phyloP scores from a whole-genome alignment of 108 stramenopile species.

The Skeletonema potamos region DNA sequence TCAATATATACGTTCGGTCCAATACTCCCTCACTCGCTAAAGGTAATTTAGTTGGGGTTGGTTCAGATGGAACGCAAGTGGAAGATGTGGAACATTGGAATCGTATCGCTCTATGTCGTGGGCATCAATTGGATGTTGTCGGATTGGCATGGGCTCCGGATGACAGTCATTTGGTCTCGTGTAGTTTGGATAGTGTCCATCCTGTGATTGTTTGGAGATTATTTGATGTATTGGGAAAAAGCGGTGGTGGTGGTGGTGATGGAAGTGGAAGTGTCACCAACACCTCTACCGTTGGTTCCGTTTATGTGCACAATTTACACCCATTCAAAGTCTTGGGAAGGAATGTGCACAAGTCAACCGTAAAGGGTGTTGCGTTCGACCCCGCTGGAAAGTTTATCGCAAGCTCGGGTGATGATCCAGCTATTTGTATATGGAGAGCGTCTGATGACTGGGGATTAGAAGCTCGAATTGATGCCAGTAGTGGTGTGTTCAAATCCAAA shows the following conservation, averaged over 20 bases:
- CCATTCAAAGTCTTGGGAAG: conserved; percentile 81
- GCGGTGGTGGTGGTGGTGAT: neutral
- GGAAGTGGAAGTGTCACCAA: neutral
- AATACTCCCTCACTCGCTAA: conserved; percentile 10
- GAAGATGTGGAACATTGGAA: conserved; percentile 77
- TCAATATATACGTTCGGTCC: conserved; percentile 68
- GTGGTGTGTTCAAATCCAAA: conserved; percentile 71
- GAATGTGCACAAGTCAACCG: conserved; percentile 73
- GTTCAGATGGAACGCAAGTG: conserved; percentile 1
- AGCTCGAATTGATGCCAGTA: conserved; percentile 62
- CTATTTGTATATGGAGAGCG: conserved; percentile 86
- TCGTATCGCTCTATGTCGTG: conserved; percentile 81
- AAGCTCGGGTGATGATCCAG: conserved; percentile 82
- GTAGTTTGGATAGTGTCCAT: conserved; percentile 81
- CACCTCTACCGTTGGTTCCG: neutral
- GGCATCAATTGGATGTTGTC: conserved; percentile 85
- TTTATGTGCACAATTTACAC: conserved; percentile 44
- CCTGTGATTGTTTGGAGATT: conserved; percentile 88
- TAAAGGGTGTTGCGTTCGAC: conserved; percentile 89
- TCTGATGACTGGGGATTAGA: conserved; percentile 91
- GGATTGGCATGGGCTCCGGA: conserved; percentile 91
- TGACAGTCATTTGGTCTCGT: conserved; percentile 82
- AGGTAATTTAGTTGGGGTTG: conserved; percentile 56
- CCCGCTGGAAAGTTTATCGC: conserved; percentile 85
- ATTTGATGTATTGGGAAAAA: conserved; percentile 47